Conservation (phyloP, 345 rosid genomes). For the Trapa bicornis region DNA sequence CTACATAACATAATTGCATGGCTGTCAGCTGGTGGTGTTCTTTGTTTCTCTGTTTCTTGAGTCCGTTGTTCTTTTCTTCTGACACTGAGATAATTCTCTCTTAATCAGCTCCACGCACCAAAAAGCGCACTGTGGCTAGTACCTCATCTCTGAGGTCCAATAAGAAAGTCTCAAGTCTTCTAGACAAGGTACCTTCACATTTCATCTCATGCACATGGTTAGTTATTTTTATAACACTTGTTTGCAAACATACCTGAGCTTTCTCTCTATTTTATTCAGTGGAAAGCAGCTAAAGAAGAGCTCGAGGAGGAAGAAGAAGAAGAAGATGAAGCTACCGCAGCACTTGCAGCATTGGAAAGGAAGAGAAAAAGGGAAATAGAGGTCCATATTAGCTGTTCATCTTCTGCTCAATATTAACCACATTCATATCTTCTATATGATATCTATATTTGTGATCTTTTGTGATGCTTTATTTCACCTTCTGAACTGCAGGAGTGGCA, state of each 20-base stretch:
- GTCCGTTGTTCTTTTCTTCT: neutral
- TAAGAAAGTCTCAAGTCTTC: no score
- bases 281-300: slow-evolving; percentile 63
- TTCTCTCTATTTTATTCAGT: slow-evolving; percentile 23
- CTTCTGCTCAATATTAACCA: neutral
- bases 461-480: slow-evolving; percentile 5
- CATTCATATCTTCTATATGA: neutral
- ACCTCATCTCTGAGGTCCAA: slow-evolving; percentile 37
- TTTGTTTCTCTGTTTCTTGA: neutral
- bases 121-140: slow-evolving; percentile 59
- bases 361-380: slow-evolving; percentile 79
- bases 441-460: neutral
- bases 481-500: slow-evolving; percentile 58
- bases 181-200: slow-evolving; percentile 38
- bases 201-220: neutral
- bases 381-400: slow-evolving; percentile 21
- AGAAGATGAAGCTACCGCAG: slow-evolving; percentile 64
- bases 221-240: slow-evolving; percentile 3
- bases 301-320: slow-evolving; percentile 41
- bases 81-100: neutral
- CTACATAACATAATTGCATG: neutral
- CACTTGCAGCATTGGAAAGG: slow-evolving; percentile 49
- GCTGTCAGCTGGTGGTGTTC: neutral
- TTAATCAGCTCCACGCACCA: slow-evolving; percentile 44
- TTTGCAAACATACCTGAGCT: neutral